Conservation (phyloP, 2,329 filamentous ascomycete species). For the Boeremia lycopersici region DNA sequence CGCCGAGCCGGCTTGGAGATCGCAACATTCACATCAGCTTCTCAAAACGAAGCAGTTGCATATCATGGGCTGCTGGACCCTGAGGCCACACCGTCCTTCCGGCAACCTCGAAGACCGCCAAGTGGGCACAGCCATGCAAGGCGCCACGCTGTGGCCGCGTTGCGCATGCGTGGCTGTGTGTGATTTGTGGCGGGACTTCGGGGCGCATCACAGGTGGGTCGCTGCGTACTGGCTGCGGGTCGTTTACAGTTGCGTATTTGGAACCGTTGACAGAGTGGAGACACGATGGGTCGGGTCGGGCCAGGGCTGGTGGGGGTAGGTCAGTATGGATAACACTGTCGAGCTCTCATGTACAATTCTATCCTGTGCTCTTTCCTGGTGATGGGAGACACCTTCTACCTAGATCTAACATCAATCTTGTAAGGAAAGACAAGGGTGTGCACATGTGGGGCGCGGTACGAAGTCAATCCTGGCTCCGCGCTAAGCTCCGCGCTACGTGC, state of each 20-base stretch:
- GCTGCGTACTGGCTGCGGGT: conserved; percentile 12
- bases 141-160: conserved; percentile 16
- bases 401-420: neutral
- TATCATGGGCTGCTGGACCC: conserved; percentile 4
- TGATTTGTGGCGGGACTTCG: conserved; percentile 20
- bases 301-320: neutral
- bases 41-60: conserved; percentile 13
- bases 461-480: neutral
- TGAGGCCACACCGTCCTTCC: conserved; percentile 14
- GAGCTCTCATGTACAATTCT: neutral
- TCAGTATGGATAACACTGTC: neutral
- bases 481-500: conserved; percentile 1
- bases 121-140: conserved; percentile 21
- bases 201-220: conserved; percentile 11
- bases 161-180: conserved; percentile 19
- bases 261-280: conserved; percentile 16
- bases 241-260: conserved; percentile 9
- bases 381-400: neutral
- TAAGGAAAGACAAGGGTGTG: neutral
- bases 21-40: conserved; percentile 4
- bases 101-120: conserved; percentile 7
- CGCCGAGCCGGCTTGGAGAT: conserved; percentile 17
- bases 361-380: neutral
- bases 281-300: conserved; percentile 14
- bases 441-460: conserved; percentile 8